Conservation (phyloP, 1,284 basidiomycete species). For the Ganoderma sinense region DNA sequence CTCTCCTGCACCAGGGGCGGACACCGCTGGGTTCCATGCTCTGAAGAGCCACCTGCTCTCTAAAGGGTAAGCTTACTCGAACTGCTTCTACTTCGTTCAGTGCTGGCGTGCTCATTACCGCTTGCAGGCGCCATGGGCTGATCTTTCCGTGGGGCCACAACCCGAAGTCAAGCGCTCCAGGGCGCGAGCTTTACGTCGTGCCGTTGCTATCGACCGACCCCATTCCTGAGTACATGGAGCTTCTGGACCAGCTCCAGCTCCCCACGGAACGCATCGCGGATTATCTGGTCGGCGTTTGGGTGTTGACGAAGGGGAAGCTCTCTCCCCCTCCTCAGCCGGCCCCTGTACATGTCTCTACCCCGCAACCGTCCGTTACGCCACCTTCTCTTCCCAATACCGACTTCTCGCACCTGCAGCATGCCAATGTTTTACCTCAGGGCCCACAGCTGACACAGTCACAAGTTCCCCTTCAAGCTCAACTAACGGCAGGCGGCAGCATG, state of each 20-base stretch:
- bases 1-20: conserved; percentile 55
- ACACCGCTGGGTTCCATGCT: conserved; percentile 58
- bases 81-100: conserved; percentile 17
- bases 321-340: conserved; percentile 45
- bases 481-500: conserved; percentile 6
- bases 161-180: conserved; percentile 76
- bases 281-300: conserved; percentile 84
- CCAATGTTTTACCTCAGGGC: conserved; percentile 9
- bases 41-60: conserved; percentile 75
- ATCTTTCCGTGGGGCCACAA: conserved; percentile 85
- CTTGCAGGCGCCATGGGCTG: conserved; percentile 81
- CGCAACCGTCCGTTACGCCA: conserved; percentile 12
- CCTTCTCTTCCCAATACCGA: conserved; percentile 19
- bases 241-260: conserved; percentile 82
- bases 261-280: conserved; percentile 68
- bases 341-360: conserved; percentile 32
- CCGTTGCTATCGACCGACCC: conserved; percentile 76
- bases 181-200: conserved; percentile 89
- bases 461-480: neutral
- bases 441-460: conserved; percentile 21
- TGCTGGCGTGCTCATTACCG: conserved; percentile 8
- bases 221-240: conserved; percentile 86
- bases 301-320: conserved; percentile 79
- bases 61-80: conserved; percentile 70
- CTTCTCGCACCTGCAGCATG: conserved; percentile 24